Evolutionary conservation across 129 eudicot species (phyloP), one percentile per base, ranked within the genome.

Genomic region (Saussurea involucrata): DNA sequence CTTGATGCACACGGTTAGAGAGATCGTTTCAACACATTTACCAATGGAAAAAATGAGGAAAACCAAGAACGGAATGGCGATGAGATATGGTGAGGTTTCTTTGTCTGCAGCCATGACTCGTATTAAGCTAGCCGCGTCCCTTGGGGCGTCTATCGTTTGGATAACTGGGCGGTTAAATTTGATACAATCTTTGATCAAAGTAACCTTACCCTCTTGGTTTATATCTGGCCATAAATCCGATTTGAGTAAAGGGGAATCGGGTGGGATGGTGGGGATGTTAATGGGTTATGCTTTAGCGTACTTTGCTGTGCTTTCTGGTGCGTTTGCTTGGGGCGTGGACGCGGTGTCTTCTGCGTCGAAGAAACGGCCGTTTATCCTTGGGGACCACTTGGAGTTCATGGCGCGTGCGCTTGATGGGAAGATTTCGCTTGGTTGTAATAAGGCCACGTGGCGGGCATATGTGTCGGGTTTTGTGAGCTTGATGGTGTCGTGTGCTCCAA

Each of bases 131-230:
- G 99, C 90, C 10, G 99, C 99, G 8, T 81, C 95, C 0, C 81
- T 95, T 0, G 99, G 92, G 44, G 97, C 99, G 6, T 88, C 97
- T 3, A 37, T 95, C 22, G 92, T 92, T 37, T 95, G 95, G 97
- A 78, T 88, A 31, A 85, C 97, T 0, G 99, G 97, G 17, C 90
- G 97, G 28, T n/a, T 77, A 63, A 84, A 53, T 53, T 72, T 87
- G 20, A 84, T 95, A 13, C 92, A 89, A 28, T 74, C 90, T 8
- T 61, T 95, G 55, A 85, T 95, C 3, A 95, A 87, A 66, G 97
- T 92, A 80, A 88, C 85, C 0, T 40, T 95, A 21, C 99, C 99
- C 1, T 88, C 96, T 1, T 92, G 96, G 99, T 95, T 95, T 32
- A 87, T 95, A 42, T 90, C 96, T 0, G 84, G 57, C 27, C 87